Base-by-base conservation (phyloP, 2,329 filamentous ascomycete genomes). In the Neoscytalidium dimidiatum region DNA sequence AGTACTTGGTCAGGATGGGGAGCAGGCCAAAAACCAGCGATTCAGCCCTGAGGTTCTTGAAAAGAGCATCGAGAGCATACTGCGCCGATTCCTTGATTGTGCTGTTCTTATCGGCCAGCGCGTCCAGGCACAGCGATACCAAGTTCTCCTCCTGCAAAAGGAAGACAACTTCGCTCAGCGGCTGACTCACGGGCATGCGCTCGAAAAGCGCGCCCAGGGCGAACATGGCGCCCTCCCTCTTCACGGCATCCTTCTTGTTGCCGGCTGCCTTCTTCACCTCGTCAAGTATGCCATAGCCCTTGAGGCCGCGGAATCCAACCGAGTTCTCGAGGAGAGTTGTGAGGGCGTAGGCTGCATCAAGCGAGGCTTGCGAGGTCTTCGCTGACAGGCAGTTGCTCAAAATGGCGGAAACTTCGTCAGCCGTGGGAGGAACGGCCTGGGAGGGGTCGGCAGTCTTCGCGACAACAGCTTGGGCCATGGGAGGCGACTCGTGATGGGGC, bases 121-220 rank as follows among this genome's bases (percentile, higher is more conserved):
- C 88, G 73, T 99, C 95, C 66, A 98, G 85, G 26, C 91, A 92
- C 67, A 88, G 83, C 38, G 85, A 78, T 9, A 97, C 81, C 66
- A 96, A 77, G 64, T 87, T 89, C 63, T 89, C 88, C 77, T 96
- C 90, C 74, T 95, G 88, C n/a, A 94, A 78, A 19, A 97, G 81
- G 69, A 99, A 90, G 49, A 93, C 81, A 58, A 92, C 87, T 80
- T 98, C 94, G 77, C 88, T 92, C 68, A 92, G 80, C 62, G 88
- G 90, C 75, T 95, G 90, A 69, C 88, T 86, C 52, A 88, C 83
- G 51, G 93, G 92, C 74, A 98, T 91, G 44, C 91, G 89, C 83
- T 99, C 95, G 73, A 98, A 94, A 52, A 99, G 83, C 63, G 96
- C 94, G 65, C 96, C 95, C 26, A 98, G 85, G 46, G 96, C 90